These are phyloP conservation scores for Flaveria sonorensis DNA, from an alignment of 129 eudicot species.

Conservation along the genomic window DNA sequence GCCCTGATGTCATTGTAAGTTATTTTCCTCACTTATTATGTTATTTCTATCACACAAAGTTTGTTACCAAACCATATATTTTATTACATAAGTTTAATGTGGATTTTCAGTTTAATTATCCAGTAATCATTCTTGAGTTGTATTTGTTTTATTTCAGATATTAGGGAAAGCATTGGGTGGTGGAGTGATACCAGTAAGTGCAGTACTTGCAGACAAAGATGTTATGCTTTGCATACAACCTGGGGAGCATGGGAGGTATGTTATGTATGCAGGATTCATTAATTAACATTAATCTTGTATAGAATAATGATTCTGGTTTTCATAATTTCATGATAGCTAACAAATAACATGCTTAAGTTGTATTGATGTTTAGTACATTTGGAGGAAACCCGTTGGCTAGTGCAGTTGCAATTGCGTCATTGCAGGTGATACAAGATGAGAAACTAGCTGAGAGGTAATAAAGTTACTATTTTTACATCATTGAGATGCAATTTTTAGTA, in stretches of 20 bases:
- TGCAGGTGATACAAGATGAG: conserved; percentile 88
- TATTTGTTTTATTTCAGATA: conserved; percentile 49
- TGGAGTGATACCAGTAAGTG: conserved; percentile 96
- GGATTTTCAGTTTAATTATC: conserved; percentile 1
- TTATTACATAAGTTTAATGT: not conserved
- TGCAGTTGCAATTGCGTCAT: conserved; percentile 91
- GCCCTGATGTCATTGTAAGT: conserved; percentile 93
- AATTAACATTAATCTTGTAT: not conserved
- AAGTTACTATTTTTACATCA: not conserved
- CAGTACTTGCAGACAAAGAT: conserved; percentile 97
- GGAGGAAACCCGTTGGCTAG: conserved; percentile 98
- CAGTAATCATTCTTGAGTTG: not conserved
- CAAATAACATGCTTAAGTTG: conserved; percentile 2
- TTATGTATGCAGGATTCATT: not conserved
- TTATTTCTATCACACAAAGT: not conserved
- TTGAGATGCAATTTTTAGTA: not conserved
- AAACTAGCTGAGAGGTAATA: conserved; percentile 81
- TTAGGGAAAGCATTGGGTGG: conserved; percentile 99
- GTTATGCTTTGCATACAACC: conserved; percentile 95
- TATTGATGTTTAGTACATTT: conserved; percentile 67
- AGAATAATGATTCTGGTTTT: not conserved
- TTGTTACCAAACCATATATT: too few relatives aligned
- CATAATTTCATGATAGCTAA: conserved; percentile 1
- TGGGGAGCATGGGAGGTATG: conserved; percentile 99
- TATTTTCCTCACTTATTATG: not conserved